phyloP scores from a whole-genome alignment of 1,284 basidiomycete species.

The Sanguinoderma infundibulare region DNA sequence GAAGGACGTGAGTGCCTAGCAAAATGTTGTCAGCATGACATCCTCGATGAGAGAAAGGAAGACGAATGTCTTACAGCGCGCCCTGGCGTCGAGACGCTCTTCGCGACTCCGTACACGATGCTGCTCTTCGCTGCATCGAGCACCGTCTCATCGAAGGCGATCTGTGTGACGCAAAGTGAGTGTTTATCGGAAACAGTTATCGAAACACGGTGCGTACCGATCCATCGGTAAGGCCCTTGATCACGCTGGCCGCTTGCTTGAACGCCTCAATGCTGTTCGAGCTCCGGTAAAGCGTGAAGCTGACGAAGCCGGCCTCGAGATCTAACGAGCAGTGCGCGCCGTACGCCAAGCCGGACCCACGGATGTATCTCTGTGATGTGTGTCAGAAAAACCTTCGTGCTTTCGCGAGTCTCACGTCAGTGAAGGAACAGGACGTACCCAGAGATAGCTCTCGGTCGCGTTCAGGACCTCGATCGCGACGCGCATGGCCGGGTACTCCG shows the following conservation, averaged over 20 bases:
- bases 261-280: conserved; percentile 90
- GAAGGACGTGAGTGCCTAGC: conserved; percentile 80
- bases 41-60: no score
- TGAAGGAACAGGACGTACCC: conserved; percentile 55
- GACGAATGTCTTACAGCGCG: conserved; percentile 72
- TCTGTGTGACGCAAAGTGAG: conserved; percentile 48
- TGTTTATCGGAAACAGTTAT: not conserved
- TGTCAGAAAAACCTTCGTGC: not conserved
- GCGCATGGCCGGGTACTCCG: conserved; percentile 84
- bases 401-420: no score
- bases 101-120: conserved; percentile 85
- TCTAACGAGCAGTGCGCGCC: conserved; percentile 85
- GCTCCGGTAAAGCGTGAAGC: conserved; percentile 87
- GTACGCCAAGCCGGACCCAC: conserved; percentile 94
- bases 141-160: conserved; percentile 81
- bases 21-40: not conserved
- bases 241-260: conserved; percentile 78
- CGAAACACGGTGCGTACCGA: conserved; percentile 57
- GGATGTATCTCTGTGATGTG: conserved; percentile 65
- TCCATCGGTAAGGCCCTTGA: conserved; percentile 78
- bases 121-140: conserved; percentile 93
- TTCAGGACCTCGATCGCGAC: conserved; percentile 91
- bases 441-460: conserved; percentile 94
- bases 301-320: conserved; percentile 82
- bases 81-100: conserved; percentile 82